Evolutionary conservation across 331 rosid genomes (phyloP).

Genomic region (Dryas integrifolia): DNA sequence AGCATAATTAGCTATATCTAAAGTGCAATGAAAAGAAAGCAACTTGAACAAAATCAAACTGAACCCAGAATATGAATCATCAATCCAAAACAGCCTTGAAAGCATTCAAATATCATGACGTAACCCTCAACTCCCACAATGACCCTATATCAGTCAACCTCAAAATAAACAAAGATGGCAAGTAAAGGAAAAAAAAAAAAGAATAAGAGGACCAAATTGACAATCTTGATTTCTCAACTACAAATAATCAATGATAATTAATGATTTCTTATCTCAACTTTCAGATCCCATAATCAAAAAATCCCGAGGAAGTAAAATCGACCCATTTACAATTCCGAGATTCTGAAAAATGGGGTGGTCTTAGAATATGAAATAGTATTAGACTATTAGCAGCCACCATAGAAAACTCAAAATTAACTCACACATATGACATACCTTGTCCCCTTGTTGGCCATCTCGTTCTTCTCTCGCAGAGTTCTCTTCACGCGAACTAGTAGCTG

Average conservation of each 20-base stretch:
- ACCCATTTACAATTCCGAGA: background rate
- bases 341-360: conserved; percentile 18
- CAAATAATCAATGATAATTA: background rate
- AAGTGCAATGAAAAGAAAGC: conserved; percentile 3
- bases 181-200: background rate
- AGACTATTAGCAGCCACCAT: background rate
- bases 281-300: conserved; percentile 11
- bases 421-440: conserved; percentile 44
- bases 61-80: background rate
- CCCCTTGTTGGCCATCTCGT: background rate
- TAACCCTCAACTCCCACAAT: background rate
- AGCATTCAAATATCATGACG: conserved; percentile 8
- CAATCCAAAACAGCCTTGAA: background rate
- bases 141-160: background rate
- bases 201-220: background rate
- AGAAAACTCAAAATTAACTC: background rate
- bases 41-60: background rate
- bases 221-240: background rate
- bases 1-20: conserved; percentile 19
- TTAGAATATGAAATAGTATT: conserved; percentile 6
- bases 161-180: background rate
- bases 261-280: background rate
- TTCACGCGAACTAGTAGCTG: conserved; percentile 35
- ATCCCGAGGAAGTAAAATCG: background rate
- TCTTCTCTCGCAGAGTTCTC: conserved; percentile 15